These are phyloP conservation scores for Sporobolomyces roseus DNA, from an alignment of 768 basidiomycete species.

Conservation along the genomic window DNA sequence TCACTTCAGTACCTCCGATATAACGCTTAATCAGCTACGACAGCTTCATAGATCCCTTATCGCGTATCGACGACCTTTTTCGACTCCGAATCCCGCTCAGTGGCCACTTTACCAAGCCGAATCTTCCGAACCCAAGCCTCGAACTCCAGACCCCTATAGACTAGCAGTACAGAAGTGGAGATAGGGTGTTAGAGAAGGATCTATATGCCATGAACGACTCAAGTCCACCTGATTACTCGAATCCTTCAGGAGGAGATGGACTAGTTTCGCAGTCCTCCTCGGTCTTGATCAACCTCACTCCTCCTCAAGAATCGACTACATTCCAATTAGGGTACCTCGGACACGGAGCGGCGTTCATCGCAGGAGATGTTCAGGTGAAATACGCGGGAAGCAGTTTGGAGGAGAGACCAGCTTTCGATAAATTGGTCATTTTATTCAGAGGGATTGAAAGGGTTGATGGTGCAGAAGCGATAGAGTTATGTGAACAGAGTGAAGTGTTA, in stretches of 20 bases:
- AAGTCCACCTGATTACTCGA: constrained; percentile 19
- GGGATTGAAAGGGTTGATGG: constrained; percentile 31
- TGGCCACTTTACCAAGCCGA: too few species aligned
- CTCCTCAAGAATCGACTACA: constrained; percentile 63
- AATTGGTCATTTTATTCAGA: constrained; percentile 30
- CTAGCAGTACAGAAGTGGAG: too few species aligned
- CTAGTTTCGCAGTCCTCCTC: not conserved
- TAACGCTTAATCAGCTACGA: too few species aligned
- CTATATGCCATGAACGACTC: constrained; percentile 8
- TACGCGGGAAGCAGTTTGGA: constrained; percentile 49
- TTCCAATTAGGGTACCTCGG: constrained; percentile 85
- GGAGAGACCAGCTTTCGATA: not conserved
- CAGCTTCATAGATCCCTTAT: too few species aligned
- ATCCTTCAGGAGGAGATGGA: not conserved
- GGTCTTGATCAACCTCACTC: constrained; percentile 54
- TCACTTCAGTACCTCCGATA: too few species aligned
- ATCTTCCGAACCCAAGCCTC: too few species aligned
- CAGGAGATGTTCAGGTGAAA: constrained; percentile 83
- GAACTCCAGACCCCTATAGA: too few species aligned
- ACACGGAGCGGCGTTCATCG: constrained; percentile 62
- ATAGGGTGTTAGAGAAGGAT: not conserved
- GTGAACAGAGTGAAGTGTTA: constrained; percentile 23
- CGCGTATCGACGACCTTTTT: too few species aligned
- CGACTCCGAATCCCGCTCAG: too few species aligned
- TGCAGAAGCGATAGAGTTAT: constrained; percentile 25